These are phyloP conservation scores for Trametopsis cervina DNA, from an alignment of 768 basidiomycete genomes.

Conservation along the genomic window DNA sequence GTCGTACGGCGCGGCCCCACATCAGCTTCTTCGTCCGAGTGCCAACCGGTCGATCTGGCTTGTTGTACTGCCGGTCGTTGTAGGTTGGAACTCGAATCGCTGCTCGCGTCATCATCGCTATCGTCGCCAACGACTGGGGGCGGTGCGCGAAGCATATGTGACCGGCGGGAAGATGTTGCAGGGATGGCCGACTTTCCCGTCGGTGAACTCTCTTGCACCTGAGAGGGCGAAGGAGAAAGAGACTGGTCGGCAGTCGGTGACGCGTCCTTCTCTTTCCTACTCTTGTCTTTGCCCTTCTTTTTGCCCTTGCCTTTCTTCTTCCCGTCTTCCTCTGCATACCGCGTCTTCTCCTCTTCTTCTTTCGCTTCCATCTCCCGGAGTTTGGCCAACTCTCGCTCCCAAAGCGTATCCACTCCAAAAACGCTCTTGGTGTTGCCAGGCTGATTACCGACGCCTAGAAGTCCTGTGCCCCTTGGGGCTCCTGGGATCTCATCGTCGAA, in stretches of 20 bases:
- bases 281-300: slow-evolving; percentile 41
- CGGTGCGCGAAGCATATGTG: slow-evolving; percentile 27
- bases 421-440: slow-evolving; percentile 55
- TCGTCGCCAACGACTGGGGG: slow-evolving; percentile 28
- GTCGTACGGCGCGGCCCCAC: slow-evolving; percentile 45
- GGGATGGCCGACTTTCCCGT: slow-evolving; percentile 6
- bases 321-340: slow-evolving; percentile 36
- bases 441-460: slow-evolving; percentile 19
- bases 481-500: slow-evolving; percentile 46
- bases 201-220: slow-evolving; percentile 1
- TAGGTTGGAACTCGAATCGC: slow-evolving; percentile 35
- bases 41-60: slow-evolving; percentile 16
- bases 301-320: slow-evolving; percentile 38
- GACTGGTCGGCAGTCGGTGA: background rate
- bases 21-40: slow-evolving; percentile 50
- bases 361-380: slow-evolving; percentile 67
- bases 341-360: slow-evolving; percentile 55
- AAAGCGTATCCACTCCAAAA: slow-evolving; percentile 89
- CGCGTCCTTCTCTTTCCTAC: slow-evolving; percentile 24
- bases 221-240: slow-evolving; percentile 8
- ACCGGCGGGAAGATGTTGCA: slow-evolving; percentile 16
- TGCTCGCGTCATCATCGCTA: slow-evolving; percentile 46
- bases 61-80: background rate
- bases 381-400: slow-evolving; percentile 85
- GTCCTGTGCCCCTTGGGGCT: slow-evolving; percentile 23